phyloP scores from a whole-genome alignment of 169 alveolate species.

The Plasmodium berghei region DNA sequence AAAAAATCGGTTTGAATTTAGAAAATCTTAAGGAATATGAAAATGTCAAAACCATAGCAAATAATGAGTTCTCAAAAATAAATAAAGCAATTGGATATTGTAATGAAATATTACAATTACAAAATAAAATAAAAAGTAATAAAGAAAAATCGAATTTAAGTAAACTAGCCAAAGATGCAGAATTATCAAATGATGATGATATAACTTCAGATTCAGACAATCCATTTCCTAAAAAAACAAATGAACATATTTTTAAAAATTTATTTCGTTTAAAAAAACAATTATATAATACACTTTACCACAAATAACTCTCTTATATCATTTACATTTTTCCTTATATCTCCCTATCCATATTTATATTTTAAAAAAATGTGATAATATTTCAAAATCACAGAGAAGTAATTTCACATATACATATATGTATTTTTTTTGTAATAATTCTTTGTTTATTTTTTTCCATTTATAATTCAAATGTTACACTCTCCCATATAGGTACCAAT shows the following conservation, averaged over 20 bases:
- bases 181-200: conserved; percentile 50
- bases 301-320: not conserved
- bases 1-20: conserved; percentile 52
- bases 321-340: no score
- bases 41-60: conserved; percentile 12
- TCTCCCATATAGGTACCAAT: no score
- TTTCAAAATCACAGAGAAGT: no score
- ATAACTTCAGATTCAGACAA: conserved; percentile 37
- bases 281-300: conserved; percentile 25
- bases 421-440: no score
- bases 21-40: conserved; percentile 41
- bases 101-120: conserved; percentile 38
- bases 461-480: no score
- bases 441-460: no score
- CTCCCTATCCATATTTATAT: no score
- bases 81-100: conserved; percentile 31
- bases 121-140: conserved; percentile 26
- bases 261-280: conserved; percentile 39
- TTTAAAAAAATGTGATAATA: no score
- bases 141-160: conserved; percentile 13
- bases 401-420: no score
- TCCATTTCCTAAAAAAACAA: conserved; percentile 10
- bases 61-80: conserved; percentile 24
- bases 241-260: conserved; percentile 23
- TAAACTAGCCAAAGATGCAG: conserved; percentile 61